Percentiles rank a stretch among this genome's conserved stretches.
Conservation (phyloP, 139 green algal genomes). For the Tetradesmus obliquus region DNA sequence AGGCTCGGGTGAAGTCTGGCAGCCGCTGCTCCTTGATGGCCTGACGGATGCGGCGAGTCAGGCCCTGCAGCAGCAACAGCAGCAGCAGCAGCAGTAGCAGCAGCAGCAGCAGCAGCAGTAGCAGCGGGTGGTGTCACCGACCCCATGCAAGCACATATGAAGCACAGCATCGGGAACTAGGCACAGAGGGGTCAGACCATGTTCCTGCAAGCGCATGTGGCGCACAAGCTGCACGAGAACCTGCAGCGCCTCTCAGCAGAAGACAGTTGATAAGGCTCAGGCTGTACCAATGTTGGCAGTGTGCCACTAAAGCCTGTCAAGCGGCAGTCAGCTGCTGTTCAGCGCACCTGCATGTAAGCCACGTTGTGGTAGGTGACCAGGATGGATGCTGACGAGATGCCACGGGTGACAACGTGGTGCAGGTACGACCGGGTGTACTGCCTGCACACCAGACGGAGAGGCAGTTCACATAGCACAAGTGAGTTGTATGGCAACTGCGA, state of each 20-base stretch:
- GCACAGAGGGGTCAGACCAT: too few species aligned
- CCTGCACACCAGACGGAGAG: slow-evolving; percentile 4
- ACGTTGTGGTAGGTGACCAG: slow-evolving; percentile 95
- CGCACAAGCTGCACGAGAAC: not conserved
- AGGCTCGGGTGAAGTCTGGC: slow-evolving; percentile 78
- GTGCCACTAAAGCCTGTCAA: too few species aligned
- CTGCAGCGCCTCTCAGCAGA: not conserved
- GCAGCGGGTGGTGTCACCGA: not conserved
- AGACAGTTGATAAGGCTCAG: not conserved
- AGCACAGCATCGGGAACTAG: too few species aligned
- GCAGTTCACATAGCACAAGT: not conserved
- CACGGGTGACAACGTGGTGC: slow-evolving; percentile 80
- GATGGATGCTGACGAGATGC: slow-evolving; percentile 74
- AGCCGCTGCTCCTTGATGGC: slow-evolving; percentile 68
- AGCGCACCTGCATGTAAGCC: slow-evolving; percentile 80
- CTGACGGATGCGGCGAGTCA: slow-evolving; percentile 50
- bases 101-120: not conserved
- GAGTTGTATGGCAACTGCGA: too few species aligned
- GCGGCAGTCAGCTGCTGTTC: not conserved
- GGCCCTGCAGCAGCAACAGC: slow-evolving; percentile 52
- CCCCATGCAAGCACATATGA: too few species aligned
- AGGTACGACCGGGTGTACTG: slow-evolving; percentile 86
- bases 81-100: slow-evolving; percentile 11
- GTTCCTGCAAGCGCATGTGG: too few species aligned
- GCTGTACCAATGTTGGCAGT: not conserved